Evolutionary conservation across 768 basidiomycete genomes (phyloP).

Genomic region (Serendipita sp.): DNA sequence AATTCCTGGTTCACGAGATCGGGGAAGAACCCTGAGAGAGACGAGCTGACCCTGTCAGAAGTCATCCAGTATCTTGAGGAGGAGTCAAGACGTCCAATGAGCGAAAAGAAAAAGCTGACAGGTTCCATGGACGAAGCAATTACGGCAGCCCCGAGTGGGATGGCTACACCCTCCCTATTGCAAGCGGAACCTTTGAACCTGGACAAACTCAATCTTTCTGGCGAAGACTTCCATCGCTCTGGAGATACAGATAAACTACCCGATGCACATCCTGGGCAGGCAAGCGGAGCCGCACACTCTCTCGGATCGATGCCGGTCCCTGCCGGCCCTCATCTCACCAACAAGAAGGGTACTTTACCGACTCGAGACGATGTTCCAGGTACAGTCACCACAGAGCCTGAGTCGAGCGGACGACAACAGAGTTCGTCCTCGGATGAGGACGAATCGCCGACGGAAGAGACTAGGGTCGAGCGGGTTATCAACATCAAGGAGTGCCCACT

Average conservation of each 20-base stretch:
- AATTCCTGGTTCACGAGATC: constrained; percentile 64
- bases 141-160: constrained; percentile 11
- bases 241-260: neutral
- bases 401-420: neutral
- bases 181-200: constrained; percentile 27
- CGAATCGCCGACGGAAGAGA: constrained; percentile 16
- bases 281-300: neutral
- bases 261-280: neutral
- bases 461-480: constrained; percentile 67
- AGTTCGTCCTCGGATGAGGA: constrained; percentile 17
- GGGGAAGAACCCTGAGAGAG: constrained; percentile 45
- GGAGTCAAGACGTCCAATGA: constrained; percentile 57
- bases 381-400: neutral
- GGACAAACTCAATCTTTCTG: constrained; percentile 47
- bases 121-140: constrained; percentile 27
- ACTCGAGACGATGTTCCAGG: neutral
- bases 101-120: constrained; percentile 49
- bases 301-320: neutral
- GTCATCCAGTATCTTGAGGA: constrained; percentile 72
- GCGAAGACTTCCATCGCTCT: constrained; percentile 24
- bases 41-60: constrained; percentile 65
- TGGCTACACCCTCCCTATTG: constrained; percentile 24
- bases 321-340: neutral
- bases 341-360: neutral
- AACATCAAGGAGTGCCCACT: constrained; percentile 90